Conservation (phyloP, 495 filamentous ascomycete genomes). For the Trichoderma virens region DNA sequence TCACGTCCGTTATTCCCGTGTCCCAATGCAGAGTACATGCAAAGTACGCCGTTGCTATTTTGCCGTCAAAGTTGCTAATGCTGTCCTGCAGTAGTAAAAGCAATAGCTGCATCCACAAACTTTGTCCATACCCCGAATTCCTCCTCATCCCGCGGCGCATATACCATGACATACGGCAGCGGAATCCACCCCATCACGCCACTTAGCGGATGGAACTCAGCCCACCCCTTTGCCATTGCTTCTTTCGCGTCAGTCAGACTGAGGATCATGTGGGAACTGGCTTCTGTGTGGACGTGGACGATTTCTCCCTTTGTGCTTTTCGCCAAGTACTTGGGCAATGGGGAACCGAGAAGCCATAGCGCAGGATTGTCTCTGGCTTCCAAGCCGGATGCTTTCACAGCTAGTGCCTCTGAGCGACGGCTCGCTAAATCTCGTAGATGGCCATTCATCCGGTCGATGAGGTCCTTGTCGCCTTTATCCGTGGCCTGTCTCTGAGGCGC, state of each 20-base stretch:
- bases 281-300: slow-evolving; percentile 28
- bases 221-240: slow-evolving; percentile 25
- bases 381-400: slow-evolving; percentile 15
- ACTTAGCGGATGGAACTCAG: slow-evolving; percentile 22
- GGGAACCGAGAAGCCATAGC: slow-evolving; percentile 16
- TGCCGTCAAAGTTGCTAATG: no score
- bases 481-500: slow-evolving; percentile 28
- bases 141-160: slow-evolving; percentile 27
- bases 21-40: no score
- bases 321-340: slow-evolving; percentile 12
- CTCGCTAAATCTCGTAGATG: slow-evolving; percentile 8
- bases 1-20: no score
- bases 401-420: slow-evolving; percentile 17
- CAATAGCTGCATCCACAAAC: slow-evolving; percentile 17
- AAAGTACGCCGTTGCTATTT: no score
- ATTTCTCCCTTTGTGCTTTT: slow-evolving; percentile 20
- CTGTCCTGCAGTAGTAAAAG: background rate
- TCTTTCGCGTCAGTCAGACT: slow-evolving; percentile 25
- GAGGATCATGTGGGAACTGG: slow-evolving; percentile 23
- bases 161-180: slow-evolving; percentile 24
- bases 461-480: background rate
- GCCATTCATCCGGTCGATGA: background rate
- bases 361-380: slow-evolving; percentile 22
- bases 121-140: slow-evolving; percentile 21
- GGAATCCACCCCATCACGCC: slow-evolving; percentile 19